Conservation (phyloP, 306 rosid species). For the Canavalia ensiformis region DNA sequence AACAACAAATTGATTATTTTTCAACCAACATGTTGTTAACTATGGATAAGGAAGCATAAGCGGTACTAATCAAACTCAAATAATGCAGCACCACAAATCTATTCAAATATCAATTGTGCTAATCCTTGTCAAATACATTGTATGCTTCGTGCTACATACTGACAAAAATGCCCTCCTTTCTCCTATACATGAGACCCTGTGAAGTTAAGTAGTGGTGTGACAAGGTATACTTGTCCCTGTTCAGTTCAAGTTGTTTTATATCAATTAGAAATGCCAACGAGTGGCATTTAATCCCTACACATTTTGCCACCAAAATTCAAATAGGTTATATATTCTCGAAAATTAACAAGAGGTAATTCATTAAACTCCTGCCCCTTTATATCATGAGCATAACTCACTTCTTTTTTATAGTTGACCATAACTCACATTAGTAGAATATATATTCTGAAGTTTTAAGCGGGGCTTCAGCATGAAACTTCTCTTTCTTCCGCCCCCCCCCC, state of each 20-base stretch:
- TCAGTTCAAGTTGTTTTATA: slow-evolving; percentile 20
- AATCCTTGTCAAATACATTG: not conserved
- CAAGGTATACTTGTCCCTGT: not conserved
- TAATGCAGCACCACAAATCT: not conserved
- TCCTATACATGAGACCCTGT: not conserved
- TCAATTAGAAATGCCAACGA: not conserved
- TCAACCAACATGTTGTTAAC: slow-evolving; percentile 3
- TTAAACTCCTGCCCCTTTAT: not conserved
- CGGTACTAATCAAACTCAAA: not conserved
- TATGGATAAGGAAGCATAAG: slow-evolving; percentile 1
- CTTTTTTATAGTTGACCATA: no score
- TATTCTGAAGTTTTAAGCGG: not conserved
- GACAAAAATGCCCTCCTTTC: slow-evolving; percentile 2
- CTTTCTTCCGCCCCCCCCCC: not conserved
- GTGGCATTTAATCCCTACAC: not conserved
- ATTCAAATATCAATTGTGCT: slow-evolving; percentile 2
- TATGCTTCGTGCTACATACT: not conserved
- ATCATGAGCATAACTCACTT: not conserved
- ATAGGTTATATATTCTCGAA: not conserved
- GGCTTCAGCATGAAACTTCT: not conserved
- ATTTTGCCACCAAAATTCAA: not conserved
- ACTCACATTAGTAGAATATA: not conserved
- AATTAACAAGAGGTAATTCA: not conserved
- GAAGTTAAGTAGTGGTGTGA: slow-evolving; percentile 28
- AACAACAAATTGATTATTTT: not conserved